These are phyloP conservation scores for Streptanthus diversifolius DNA, from an alignment of 345 rosid species.

Conservation along the genomic window DNA sequence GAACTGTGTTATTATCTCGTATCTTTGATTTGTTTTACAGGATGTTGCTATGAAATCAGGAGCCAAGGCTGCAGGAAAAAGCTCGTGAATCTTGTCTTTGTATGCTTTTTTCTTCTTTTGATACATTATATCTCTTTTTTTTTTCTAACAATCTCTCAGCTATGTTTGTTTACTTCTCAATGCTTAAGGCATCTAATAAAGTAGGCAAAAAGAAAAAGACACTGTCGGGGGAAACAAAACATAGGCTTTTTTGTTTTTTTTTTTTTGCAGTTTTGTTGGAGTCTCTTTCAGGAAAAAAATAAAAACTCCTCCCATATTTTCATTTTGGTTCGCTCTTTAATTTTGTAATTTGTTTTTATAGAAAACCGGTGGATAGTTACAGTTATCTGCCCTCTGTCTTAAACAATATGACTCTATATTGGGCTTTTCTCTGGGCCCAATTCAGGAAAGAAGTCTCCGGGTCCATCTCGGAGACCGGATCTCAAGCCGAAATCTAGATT, in stretches of 20 bases:
- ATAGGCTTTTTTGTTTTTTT: slow-evolving; percentile 8
- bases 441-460: not conserved
- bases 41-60: slow-evolving; percentile 85
- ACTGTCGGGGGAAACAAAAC: slow-evolving; percentile 13
- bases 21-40: slow-evolving; percentile 28
- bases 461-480: not conserved
- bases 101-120: not conserved
- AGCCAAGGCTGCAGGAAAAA: slow-evolving; percentile 47
- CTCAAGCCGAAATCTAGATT: not conserved
- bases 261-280: slow-evolving; percentile 4
- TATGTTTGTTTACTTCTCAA: slow-evolving; percentile 17
- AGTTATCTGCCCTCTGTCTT: too few relatives aligned
- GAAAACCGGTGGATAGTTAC: too few relatives aligned
- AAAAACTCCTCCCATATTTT: not conserved
- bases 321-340: not conserved
- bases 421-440: not conserved
- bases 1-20: not conserved
- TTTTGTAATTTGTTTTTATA: not conserved
- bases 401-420: too few relatives aligned
- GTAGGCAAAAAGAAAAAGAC: slow-evolving; percentile 30
- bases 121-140: not conserved
- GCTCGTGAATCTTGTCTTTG: slow-evolving; percentile 35
- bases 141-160: not conserved
- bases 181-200: slow-evolving; percentile 28
- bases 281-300: not conserved